phyloP scores from a whole-genome alignment of 257 asterid species.

The Nicotiana knightiana region DNA sequence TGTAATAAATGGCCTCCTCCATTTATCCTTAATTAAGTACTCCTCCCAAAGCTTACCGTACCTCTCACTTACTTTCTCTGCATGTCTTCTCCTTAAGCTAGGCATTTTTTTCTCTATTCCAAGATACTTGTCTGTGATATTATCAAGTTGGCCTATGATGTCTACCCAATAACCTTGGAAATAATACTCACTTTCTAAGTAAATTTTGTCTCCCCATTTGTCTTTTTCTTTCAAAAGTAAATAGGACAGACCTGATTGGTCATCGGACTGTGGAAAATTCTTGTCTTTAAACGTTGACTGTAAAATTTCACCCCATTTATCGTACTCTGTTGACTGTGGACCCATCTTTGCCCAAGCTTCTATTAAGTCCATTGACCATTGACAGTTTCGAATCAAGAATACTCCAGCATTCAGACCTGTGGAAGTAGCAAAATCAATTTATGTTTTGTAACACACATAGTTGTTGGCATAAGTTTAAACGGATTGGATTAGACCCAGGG shows the following conservation, averaged over 20 bases:
- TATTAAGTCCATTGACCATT: slow-evolving; percentile 27
- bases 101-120: slow-evolving; percentile 13
- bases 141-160: slow-evolving; percentile 8
- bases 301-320: slow-evolving; percentile 19
- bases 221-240: slow-evolving; percentile 18
- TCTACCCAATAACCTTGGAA: slow-evolving; percentile 30
- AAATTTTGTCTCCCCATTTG: slow-evolving; percentile 23
- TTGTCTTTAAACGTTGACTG: slow-evolving; percentile 20
- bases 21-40: slow-evolving; percentile 13
- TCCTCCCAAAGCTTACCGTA: slow-evolving; percentile 19
- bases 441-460: too few species aligned
- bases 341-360: slow-evolving; percentile 27
- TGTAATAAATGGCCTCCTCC: slow-evolving; percentile 29
- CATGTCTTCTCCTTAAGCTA: slow-evolving; percentile 15
- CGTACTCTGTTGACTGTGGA: slow-evolving; percentile 21
- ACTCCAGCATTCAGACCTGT: slow-evolving; percentile 13
- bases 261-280: slow-evolving; percentile 16
- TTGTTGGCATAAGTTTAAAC: too few species aligned
- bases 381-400: slow-evolving; percentile 24
- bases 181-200: slow-evolving; percentile 23
- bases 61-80: slow-evolving; percentile 20
- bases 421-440: neutral
- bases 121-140: slow-evolving; percentile 10
- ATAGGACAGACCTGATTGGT: slow-evolving; percentile 22
- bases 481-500: too few species aligned